Conservation (phyloP, 2,329 filamentous ascomycete genomes). For the Rutstroemia sp. region DNA sequence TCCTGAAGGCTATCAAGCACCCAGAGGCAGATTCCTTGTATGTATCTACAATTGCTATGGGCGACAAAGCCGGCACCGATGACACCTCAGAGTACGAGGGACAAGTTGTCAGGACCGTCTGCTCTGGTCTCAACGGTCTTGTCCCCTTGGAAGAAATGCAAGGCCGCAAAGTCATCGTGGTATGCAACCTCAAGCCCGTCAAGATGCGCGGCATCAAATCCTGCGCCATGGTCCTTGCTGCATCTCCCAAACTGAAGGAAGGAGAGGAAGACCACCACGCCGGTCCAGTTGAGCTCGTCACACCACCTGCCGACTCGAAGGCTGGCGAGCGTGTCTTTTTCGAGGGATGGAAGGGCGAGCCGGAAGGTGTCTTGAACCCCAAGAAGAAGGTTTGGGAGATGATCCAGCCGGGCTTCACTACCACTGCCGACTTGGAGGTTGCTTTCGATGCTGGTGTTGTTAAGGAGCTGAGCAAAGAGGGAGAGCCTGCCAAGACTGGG, state of each 20-base stretch:
- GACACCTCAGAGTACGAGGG: conserved; percentile 90
- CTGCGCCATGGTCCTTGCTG: conserved; percentile 87
- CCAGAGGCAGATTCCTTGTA: conserved; percentile 94
- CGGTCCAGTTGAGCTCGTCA: conserved; percentile 86
- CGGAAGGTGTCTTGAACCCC: conserved; percentile 88
- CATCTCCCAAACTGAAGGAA: conserved; percentile 74
- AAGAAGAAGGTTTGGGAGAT: conserved; percentile 99
- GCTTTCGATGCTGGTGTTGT: conserved; percentile 77
- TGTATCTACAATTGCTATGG: conserved; percentile 92
- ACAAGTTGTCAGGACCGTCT: conserved; percentile 88
- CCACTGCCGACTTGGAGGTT: conserved; percentile 71
- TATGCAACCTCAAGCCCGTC: conserved; percentile 97
- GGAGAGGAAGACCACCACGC: conserved; percentile 81
- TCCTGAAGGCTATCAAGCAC: conserved; percentile 91
- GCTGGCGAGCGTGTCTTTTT: conserved; percentile 89
- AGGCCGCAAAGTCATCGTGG: conserved; percentile 85
- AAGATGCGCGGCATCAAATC: conserved; percentile 92
- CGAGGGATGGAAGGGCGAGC: conserved; percentile 88
- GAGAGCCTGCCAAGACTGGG: conserved; percentile 37
- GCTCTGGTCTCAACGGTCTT: conserved; percentile 91
- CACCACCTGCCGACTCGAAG: conserved; percentile 67
- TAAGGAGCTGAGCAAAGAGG: conserved; percentile 67
- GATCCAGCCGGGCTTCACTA: conserved; percentile 93
- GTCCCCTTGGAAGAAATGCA: conserved; percentile 96
- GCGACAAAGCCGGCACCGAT: conserved; percentile 75